Conservation (phyloP, 2,329 filamentous ascomycete species). For the Epichloe scottii region DNA sequence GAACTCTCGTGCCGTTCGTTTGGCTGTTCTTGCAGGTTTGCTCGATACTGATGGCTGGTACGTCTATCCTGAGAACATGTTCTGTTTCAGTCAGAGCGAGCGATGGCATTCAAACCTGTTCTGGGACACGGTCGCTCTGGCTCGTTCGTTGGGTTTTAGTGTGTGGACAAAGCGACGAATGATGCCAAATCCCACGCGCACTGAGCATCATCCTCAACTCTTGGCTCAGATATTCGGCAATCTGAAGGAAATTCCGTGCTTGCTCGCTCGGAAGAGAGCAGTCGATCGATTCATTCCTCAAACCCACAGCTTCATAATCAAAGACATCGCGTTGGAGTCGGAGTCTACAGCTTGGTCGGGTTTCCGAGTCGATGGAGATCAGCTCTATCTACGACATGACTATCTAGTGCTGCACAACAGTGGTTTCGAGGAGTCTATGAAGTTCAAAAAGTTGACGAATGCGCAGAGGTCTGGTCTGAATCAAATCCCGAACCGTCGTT, state of each 20-base stretch:
- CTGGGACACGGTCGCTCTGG: background rate
- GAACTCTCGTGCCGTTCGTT: background rate
- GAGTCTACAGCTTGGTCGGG: slow-evolving; percentile 34
- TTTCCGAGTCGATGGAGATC: slow-evolving; percentile 37
- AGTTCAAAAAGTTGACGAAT: slow-evolving; percentile 98
- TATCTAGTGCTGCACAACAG: slow-evolving; percentile 5
- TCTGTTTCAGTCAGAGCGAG: background rate
- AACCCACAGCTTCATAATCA: slow-evolving; percentile 24
- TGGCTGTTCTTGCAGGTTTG: background rate
- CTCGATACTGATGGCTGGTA: background rate
- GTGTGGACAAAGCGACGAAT: background rate
- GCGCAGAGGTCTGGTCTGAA: slow-evolving; percentile 94
- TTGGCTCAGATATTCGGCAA: background rate
- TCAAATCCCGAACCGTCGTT: slow-evolving; percentile 96
- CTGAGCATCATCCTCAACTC: background rate
- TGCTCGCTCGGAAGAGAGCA: background rate
- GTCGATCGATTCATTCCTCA: slow-evolving; percentile 12
- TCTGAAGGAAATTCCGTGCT: background rate
- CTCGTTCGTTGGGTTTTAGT: background rate
- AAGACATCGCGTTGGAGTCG: slow-evolving; percentile 29
- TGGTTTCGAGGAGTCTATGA: slow-evolving; percentile 60
- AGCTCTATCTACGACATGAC: slow-evolving; percentile 33
- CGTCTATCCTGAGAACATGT: background rate
- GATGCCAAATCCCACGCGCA: background rate
- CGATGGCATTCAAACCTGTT: background rate